A percentile compares a stretch with the other conserved stretches of the same genome.
These are phyloP conservation scores for Alnus glutinosa DNA, from an alignment of 306 rosid species.

Conservation along the genomic window DNA sequence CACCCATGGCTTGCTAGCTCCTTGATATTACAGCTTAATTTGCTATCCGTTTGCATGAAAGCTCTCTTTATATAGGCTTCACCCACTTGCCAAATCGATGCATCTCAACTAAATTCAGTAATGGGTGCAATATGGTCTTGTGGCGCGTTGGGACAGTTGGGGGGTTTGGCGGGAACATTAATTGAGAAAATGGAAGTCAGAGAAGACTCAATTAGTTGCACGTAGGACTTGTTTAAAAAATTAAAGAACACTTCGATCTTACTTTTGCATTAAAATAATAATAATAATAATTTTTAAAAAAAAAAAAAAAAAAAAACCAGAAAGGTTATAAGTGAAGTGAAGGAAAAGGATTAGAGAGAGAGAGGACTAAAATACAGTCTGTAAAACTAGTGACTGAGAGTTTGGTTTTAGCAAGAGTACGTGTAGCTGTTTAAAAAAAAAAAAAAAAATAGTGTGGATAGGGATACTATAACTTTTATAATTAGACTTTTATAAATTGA, in stretches of 20 bases:
- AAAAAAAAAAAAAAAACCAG: too few relatives aligned
- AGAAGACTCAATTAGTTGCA: not conserved
- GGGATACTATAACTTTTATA: too few relatives aligned
- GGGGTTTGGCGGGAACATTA: constrained; percentile 34
- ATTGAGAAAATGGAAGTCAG: constrained; percentile 37
- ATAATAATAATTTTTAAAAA: too few relatives aligned
- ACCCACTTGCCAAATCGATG: constrained; percentile 1
- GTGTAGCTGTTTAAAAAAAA: not conserved
- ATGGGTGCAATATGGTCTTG: constrained; percentile 35
- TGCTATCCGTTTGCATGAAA: not conserved
- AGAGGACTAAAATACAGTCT: too few relatives aligned
- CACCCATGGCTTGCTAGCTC: constrained; percentile 34
- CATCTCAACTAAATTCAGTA: constrained; percentile 17
- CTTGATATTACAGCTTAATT: too few relatives aligned
- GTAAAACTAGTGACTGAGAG: not conserved
- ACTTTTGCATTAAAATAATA: too few relatives aligned
- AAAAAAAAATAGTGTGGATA: not conserved
- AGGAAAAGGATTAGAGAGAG: too few relatives aligned
- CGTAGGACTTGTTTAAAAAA: not conserved
- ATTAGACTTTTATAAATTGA: too few relatives aligned
- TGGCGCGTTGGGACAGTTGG: constrained; percentile 51
- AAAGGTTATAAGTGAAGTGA: too few relatives aligned
- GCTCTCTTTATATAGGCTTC: constrained; percentile 47
- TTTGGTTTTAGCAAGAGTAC: not conserved
- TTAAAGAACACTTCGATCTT: too few relatives aligned